These are phyloP conservation scores for Aeschynomene evenia DNA, from an alignment of 306 rosid species.

Conservation along the genomic window DNA sequence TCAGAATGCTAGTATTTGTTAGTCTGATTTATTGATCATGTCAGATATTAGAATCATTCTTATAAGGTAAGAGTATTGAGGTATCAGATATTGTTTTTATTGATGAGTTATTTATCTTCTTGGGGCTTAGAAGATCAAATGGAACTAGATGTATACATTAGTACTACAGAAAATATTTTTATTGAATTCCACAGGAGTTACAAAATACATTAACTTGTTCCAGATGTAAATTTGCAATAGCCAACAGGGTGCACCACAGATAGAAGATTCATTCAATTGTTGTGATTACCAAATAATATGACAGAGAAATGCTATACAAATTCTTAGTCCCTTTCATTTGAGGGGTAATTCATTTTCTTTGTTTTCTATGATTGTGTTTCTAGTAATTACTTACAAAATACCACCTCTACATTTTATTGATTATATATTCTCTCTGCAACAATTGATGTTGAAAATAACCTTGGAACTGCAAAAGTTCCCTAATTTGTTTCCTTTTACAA, in stretches of 20 bases:
- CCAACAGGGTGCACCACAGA: constrained; percentile 18
- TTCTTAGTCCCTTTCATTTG: constrained; percentile 16
- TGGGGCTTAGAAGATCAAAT: constrained; percentile 27
- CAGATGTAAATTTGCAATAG: constrained; percentile 35
- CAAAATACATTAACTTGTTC: constrained; percentile 12
- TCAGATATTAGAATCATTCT: constrained; percentile 23
- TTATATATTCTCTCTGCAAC: too few species aligned
- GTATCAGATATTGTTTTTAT: constrained; percentile 26
- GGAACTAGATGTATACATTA: constrained; percentile 13
- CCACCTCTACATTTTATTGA: too few species aligned
- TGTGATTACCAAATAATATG: constrained; percentile 10
- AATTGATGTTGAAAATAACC: neutral
- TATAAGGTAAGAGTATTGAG: constrained; percentile 9
- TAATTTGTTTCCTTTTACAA: neutral
- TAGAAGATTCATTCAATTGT: constrained; percentile 20
- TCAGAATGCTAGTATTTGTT: constrained; percentile 26
- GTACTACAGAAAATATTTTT: neutral
- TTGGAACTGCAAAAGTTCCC: neutral
- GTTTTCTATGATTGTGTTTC: too few species aligned
- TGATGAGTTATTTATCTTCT: constrained; percentile 30
- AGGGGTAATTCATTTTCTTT: constrained; percentile 7
- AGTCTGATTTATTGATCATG: constrained; percentile 21
- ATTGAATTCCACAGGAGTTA: constrained; percentile 4
- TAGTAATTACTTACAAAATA: too few species aligned
- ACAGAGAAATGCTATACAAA: constrained; percentile 18